Evolutionary conservation across 441 rosid species (phyloP).

Genomic region (Pelargonium australe): DNA sequence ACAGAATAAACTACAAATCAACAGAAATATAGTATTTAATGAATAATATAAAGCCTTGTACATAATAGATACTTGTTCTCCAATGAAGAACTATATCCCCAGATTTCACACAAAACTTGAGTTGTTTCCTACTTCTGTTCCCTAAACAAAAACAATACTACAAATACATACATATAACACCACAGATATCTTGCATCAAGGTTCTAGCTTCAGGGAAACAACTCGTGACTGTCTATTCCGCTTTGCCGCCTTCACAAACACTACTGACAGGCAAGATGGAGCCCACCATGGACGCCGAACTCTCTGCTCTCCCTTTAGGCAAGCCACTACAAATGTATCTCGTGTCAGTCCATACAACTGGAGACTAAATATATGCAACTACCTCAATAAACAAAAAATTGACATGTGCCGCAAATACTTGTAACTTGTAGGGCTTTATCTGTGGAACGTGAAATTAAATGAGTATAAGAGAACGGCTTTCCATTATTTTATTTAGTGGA

Average conservation of each 20-base stretch:
- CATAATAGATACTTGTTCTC: conserved; percentile 5
- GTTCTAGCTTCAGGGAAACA: conserved; percentile 94
- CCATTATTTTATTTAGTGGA: neutral
- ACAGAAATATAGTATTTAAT: conserved; percentile 13
- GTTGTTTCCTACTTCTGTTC: conserved; percentile 24
- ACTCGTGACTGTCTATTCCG: conserved; percentile 93
- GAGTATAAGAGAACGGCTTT: neutral
- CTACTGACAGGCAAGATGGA: conserved; percentile 73
- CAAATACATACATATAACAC: conserved; percentile 35
- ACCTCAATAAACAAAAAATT: neutral
- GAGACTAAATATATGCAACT: neutral
- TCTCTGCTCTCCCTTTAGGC: conserved; percentile 95
- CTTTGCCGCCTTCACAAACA: conserved; percentile 77
- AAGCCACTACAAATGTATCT: conserved; percentile 59
- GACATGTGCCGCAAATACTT: no score
- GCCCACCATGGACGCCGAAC: conserved; percentile 99
- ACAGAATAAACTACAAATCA: conserved; percentile 24
- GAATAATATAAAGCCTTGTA: neutral
- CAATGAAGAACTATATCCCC: conserved; percentile 1
- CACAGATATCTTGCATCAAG: conserved; percentile 39
- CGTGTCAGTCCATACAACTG: conserved; percentile 13
- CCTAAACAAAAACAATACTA: conserved; percentile 22
- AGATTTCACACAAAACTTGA: conserved; percentile 22
- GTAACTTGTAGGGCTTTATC: neutral
- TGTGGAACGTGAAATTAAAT: neutral